Evolutionary conservation across 805 yeast genomes (phyloP), one percentile per base, ranked within the genome.

Genomic region (Wickerhamomyces chaumierensis): DNA sequence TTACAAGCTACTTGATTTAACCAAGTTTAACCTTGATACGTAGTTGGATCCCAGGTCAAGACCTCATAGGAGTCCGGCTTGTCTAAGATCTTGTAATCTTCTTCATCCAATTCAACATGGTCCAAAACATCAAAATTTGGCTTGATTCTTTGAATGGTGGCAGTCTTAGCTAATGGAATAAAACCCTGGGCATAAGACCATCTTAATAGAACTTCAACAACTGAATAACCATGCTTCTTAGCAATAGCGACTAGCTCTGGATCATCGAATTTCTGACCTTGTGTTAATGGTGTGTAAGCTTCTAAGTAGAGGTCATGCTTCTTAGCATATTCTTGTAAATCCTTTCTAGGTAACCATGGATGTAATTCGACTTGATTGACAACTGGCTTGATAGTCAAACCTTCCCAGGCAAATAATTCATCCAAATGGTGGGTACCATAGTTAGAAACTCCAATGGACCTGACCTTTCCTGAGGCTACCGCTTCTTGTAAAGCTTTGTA

Each of bases 401-500:
- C 73, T 3, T 68, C 69, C 81, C 84, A 76, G 2, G 57, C 48
- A 36, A 79, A 62, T 31, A 83, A 57, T 53, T 81, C 81, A 42
- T 77, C 71, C n/a, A 82, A 55, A 53, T 77, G 85, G 7, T 57
- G 61, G n/a, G 59, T 53, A 39, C 86, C 86, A 49, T 68, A 83
- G 61, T 82, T 81, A 17, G 92, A 82, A 16, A 84, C 87, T 34
- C 94, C 94, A 42, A 84, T 74, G 16, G 83, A 68, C 49, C 67
- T 71, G 40, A 80, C 75, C 37, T 65, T 57, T 8, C 85, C 81
- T 7, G 62, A 62, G 20, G 67, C 74, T 25, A 75, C 78, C 20
- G 75, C 78, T 48, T 82, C 90, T 56, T 82, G 88, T 68, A 83
- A 68, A 1, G 87, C 88, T 49, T 61, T 66, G 73, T 79, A 82